phyloP scores from a whole-genome alignment of 352 stramenopile genomes.

The Pythium oligandrum region DNA sequence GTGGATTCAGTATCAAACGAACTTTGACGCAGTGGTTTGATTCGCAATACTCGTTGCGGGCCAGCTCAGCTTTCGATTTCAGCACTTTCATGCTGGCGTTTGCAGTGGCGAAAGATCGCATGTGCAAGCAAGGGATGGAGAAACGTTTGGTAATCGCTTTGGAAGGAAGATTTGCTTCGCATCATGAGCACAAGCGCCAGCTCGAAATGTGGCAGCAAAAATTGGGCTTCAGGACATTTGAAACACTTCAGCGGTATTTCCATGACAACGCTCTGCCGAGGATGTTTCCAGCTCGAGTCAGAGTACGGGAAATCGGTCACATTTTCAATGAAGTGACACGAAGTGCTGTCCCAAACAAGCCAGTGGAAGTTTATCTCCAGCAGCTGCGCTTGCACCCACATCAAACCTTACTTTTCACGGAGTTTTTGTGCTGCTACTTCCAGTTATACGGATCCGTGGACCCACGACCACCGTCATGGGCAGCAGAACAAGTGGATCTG shows the following conservation, averaged over 20 bases:
- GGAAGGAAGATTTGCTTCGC: slow-evolving; percentile 50
- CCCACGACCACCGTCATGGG: slow-evolving; percentile 5
- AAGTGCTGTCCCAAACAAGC: slow-evolving; percentile 36
- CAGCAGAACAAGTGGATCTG: slow-evolving; percentile 33
- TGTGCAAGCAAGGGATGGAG: slow-evolving; percentile 42
- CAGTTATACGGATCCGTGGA: slow-evolving; percentile 49
- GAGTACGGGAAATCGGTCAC: slow-evolving; percentile 26
- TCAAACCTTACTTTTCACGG: slow-evolving; percentile 43
- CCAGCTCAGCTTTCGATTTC: slow-evolving; percentile 48
- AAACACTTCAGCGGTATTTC: slow-evolving; percentile 53
- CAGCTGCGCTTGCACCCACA: slow-evolving; percentile 43
- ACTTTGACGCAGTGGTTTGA: slow-evolving; percentile 44
- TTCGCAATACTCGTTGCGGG: slow-evolving; percentile 39
- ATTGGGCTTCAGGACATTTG: slow-evolving; percentile 44
- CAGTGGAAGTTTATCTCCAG: slow-evolving; percentile 51
- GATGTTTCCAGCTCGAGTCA: slow-evolving; percentile 49
- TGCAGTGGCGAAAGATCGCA: slow-evolving; percentile 34
- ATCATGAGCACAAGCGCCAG: slow-evolving; percentile 53
- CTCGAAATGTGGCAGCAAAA: slow-evolving; percentile 69
- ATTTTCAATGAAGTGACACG: slow-evolving; percentile 43
- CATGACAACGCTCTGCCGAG: slow-evolving; percentile 40
- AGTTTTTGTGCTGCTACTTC: slow-evolving; percentile 70
- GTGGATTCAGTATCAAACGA: not conserved
- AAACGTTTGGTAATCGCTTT: slow-evolving; percentile 41
- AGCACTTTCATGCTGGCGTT: slow-evolving; percentile 49